These are phyloP conservation scores for Hymenoscyphus albidus DNA, from an alignment of 2,329 filamentous ascomycete genomes.

Conservation along the genomic window DNA sequence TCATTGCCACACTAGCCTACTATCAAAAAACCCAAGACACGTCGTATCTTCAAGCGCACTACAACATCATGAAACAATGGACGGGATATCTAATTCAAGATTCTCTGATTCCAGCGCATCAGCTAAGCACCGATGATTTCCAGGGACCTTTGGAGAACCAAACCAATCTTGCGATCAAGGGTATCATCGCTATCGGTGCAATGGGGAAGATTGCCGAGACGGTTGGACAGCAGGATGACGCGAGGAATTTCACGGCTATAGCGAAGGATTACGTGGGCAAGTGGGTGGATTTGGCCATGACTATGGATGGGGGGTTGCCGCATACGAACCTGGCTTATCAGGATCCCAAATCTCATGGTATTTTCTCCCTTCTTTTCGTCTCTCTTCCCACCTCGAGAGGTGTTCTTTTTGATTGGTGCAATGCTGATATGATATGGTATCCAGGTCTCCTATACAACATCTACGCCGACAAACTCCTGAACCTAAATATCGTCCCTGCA, in stretches of 20 bases:
- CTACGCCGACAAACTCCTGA: constrained; percentile 74
- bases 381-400: neutral
- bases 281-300: constrained; percentile 70
- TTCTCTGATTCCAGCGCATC: constrained; percentile 68
- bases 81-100: constrained; percentile 72
- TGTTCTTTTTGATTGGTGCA: neutral
- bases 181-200: constrained; percentile 77
- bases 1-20: constrained; percentile 76
- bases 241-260: constrained; percentile 55
- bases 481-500: constrained; percentile 71
- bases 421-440: neutral
- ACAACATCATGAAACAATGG: constrained; percentile 73
- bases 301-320: constrained; percentile 51
- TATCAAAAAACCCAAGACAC: constrained; percentile 52
- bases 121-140: constrained; percentile 81
- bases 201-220: constrained; percentile 68
- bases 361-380: neutral
- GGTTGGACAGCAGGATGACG: constrained; percentile 55
- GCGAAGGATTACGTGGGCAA: constrained; percentile 66
- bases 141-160: constrained; percentile 74
- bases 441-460: constrained; percentile 67
- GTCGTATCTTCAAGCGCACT: constrained; percentile 60
- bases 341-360: constrained; percentile 46
- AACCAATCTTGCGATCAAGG: constrained; percentile 79
- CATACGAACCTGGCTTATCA: constrained; percentile 80